Conservation (phyloP, 1,284 basidiomycete genomes). For the Apiotrichum montevideense region DNA sequence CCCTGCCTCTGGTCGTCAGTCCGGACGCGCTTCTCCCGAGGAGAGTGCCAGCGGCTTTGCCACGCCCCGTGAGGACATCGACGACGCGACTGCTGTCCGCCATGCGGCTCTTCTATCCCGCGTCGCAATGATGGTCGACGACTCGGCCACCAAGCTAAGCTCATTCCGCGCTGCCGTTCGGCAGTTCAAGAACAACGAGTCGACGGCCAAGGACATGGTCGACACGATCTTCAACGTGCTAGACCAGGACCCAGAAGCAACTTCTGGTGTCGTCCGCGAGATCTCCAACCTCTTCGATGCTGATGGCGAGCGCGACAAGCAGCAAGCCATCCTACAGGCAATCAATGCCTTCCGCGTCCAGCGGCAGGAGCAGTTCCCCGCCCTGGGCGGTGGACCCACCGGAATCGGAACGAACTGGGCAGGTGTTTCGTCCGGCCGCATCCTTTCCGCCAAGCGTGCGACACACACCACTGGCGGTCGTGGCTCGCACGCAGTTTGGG, state of each 20-base stretch:
- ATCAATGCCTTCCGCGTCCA: conserved; percentile 82
- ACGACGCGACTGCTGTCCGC: conserved; percentile 47
- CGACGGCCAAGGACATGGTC: conserved; percentile 73
- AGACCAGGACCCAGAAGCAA: conserved; percentile 68
- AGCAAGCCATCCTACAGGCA: conserved; percentile 61
- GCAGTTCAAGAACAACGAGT: conserved; percentile 71
- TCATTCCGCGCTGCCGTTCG: conserved; percentile 76
- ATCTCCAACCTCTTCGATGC: conserved; percentile 70
- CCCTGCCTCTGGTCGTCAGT: conserved; percentile 7
- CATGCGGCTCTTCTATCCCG: conserved; percentile 65
- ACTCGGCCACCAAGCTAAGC: conserved; percentile 64
- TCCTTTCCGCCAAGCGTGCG: conserved; percentile 73
- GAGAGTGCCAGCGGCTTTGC: conserved; percentile 27
- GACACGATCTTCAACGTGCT: conserved; percentile 80
- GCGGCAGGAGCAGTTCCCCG: conserved; percentile 76
- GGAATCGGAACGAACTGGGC: conserved; percentile 60
- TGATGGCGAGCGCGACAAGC: conserved; percentile 69
- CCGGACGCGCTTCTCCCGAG: conserved; percentile 7
- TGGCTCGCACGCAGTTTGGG: conserved; percentile 67
- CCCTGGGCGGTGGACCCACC: conserved; percentile 54
- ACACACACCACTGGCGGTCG: conserved; percentile 53
- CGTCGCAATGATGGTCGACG: conserved; percentile 61
- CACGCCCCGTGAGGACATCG: conserved; percentile 43
- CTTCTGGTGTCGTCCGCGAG: conserved; percentile 67
- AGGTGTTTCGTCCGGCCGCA: conserved; percentile 68